phyloP scores from a whole-genome alignment of 106 monocot species.

The Chionographis japonica region DNA sequence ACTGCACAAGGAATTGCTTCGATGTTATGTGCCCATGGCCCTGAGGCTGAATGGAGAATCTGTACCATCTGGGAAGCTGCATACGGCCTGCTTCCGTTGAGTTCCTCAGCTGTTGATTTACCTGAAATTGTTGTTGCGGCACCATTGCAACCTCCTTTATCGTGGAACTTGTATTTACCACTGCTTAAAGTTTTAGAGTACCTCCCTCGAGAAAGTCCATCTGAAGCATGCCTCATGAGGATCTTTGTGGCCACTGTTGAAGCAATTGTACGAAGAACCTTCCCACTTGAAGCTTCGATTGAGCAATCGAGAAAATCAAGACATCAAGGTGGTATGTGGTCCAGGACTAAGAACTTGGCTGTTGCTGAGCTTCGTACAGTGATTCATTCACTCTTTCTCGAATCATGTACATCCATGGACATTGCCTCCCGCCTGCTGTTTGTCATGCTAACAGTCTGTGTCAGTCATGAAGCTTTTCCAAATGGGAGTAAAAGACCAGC shows the following conservation, averaged over 20 bases:
- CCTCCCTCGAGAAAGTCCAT: conserved; percentile 93
- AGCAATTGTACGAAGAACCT: conserved; percentile 80
- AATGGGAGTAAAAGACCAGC: conserved; percentile 88
- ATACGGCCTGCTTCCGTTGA: conserved; percentile 91
- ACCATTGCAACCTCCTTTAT: conserved; percentile 90
- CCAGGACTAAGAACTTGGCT: conserved; percentile 70
- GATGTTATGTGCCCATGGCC: conserved; percentile 92
- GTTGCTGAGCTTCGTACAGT: conserved; percentile 90
- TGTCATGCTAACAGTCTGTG: conserved; percentile 88
- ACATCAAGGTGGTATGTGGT: conserved; percentile 41
- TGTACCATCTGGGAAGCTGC: conserved; percentile 99
- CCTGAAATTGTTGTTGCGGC: conserved; percentile 92
- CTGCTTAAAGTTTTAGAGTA: conserved; percentile 90
- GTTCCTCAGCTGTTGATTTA: conserved; percentile 90
- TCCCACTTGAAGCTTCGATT: conserved; percentile 53
- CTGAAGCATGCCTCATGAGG: conserved; percentile 96
- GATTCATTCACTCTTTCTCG: conserved; percentile 93
- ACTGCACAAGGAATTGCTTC: conserved; percentile 99
- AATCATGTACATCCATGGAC: conserved; percentile 92
- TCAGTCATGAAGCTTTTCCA: conserved; percentile 84
- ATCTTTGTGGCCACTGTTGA: conserved; percentile 97
- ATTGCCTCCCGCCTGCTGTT: conserved; percentile 87
- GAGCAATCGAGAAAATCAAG: conserved; percentile 56
- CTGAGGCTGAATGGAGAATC: conserved; percentile 97
- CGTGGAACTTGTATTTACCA: conserved; percentile 88